Evolutionary conservation across 179 eudicot genomes (phyloP).

Genomic region (Nepenthes alata): DNA sequence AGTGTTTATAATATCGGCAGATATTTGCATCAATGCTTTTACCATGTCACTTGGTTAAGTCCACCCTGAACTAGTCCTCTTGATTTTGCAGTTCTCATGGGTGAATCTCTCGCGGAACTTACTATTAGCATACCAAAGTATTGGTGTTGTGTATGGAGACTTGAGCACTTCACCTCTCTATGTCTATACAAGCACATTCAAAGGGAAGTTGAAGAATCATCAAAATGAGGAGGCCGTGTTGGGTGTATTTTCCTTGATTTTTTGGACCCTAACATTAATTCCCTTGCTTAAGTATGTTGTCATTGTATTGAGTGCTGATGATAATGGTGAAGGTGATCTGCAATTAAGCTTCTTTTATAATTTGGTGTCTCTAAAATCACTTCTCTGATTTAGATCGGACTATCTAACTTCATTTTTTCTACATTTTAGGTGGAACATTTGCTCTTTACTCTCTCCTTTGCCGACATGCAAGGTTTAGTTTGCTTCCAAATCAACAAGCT

Average conservation of each 20-base stretch:
- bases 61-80: not conserved
- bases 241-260: slow-evolving; percentile 10
- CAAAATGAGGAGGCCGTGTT: slow-evolving; percentile 8
- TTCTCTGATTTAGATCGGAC: no score
- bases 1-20: not conserved
- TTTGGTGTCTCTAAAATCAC: not conserved
- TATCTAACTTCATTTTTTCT: no score
- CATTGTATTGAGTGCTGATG: slow-evolving; percentile 12
- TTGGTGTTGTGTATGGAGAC: slow-evolving; percentile 15
- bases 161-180: slow-evolving; percentile 16
- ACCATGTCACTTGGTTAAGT: no score
- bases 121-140: slow-evolving; percentile 12
- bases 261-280: slow-evolving; percentile 11
- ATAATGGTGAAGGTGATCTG: slow-evolving; percentile 10
- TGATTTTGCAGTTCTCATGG: slow-evolving; percentile 9
- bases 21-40: no score
- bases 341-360: not conserved
- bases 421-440: slow-evolving; percentile 38
- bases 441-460: slow-evolving; percentile 50
- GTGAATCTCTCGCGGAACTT: slow-evolving; percentile 5
- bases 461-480: slow-evolving; percentile 29
- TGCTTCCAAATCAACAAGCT: slow-evolving; percentile 14
- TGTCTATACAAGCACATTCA: slow-evolving; percentile 12
- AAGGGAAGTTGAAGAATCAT: slow-evolving; percentile 8
- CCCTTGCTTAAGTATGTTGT: slow-evolving; percentile 10